Conservation (phyloP, 2,329 filamentous ascomycete genomes). For the Cryphonectria carpinicola region DNA sequence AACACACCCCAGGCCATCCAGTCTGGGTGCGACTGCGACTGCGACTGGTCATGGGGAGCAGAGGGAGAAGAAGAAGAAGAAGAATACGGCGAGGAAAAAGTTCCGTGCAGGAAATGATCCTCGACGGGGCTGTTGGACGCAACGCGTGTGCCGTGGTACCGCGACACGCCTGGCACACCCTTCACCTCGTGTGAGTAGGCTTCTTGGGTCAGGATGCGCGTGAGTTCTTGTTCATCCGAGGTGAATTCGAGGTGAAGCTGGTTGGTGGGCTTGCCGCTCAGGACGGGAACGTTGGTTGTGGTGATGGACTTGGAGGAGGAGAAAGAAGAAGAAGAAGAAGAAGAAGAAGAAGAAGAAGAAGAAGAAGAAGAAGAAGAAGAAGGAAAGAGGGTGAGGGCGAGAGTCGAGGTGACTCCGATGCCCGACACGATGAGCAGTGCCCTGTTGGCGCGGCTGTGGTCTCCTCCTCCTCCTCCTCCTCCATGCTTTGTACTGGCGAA, state of each 20-base stretch:
- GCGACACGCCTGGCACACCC: background rate
- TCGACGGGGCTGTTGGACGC: slow-evolving; percentile 12
- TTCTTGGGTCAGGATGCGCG: slow-evolving; percentile 2
- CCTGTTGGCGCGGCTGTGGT: background rate
- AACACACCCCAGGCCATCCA: slow-evolving; percentile 45
- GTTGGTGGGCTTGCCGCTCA: background rate
- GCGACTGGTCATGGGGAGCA: background rate
- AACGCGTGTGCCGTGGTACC: slow-evolving; percentile 2
- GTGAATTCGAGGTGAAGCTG: background rate
- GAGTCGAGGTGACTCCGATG: background rate
- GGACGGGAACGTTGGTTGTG: background rate
- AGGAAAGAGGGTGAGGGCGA: background rate
- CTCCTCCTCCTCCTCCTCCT: background rate
- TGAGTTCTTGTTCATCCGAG: background rate
- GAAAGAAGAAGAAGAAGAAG: too few relatives aligned
- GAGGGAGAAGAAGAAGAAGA: too few relatives aligned
- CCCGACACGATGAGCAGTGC: background rate
- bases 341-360: too few relatives aligned
- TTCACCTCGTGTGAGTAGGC: background rate
- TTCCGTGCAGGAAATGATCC: background rate
- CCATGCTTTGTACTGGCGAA: background rate
- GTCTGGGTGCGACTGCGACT: background rate
- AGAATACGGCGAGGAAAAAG: background rate
- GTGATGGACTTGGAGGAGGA: too few relatives aligned
- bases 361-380: too few relatives aligned